Percentiles rank a stretch among this genome's conserved stretches.
Evolutionary conservation across 108 stramenopile genomes (phyloP).

Genomic region (Stephanodiscus minutulus): DNA sequence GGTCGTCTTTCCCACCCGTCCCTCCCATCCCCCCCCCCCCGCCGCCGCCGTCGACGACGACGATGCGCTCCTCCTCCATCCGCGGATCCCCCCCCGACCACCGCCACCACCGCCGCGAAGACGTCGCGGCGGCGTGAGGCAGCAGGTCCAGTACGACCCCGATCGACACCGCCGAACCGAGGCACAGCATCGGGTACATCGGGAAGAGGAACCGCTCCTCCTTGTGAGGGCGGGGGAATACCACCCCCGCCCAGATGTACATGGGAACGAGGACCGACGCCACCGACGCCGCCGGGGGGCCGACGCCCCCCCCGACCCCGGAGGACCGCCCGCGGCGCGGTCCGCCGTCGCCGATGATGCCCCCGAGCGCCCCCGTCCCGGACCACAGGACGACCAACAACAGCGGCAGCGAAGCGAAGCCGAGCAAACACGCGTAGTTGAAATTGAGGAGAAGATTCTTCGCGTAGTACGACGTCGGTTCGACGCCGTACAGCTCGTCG

Average conservation of each 20-base stretch:
- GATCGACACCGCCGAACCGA: slow-evolving; percentile 51
- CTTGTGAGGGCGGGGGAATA: slow-evolving; percentile 93
- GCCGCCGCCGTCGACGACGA: not conserved
- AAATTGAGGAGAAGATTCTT: slow-evolving; percentile 94
- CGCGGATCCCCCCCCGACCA: not conserved
- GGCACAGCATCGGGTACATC: slow-evolving; percentile 75
- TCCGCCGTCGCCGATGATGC: too few relatives aligned
- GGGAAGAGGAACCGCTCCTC: slow-evolving; percentile 97
- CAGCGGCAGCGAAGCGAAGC: slow-evolving; percentile 43
- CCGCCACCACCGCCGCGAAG: too few relatives aligned
- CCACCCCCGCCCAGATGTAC: slow-evolving; percentile 82
- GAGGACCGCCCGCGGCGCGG: not conserved
- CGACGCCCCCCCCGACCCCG: not conserved
- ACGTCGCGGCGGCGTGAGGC: not conserved
- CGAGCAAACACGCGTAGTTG: slow-evolving; percentile 69
- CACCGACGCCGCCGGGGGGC: not conserved
- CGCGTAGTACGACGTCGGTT: slow-evolving; percentile 91
- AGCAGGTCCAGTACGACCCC: slow-evolving; percentile 15
- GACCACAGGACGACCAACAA: slow-evolving; percentile 7
- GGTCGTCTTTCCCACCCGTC: not conserved
- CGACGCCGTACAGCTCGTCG: slow-evolving; percentile 96
- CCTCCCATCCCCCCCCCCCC: not conserved
- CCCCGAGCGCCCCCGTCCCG: too few relatives aligned
- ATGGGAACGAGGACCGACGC: slow-evolving; percentile 56
- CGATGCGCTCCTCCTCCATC: too few relatives aligned